Evolutionary conservation across 208 protist species (phyloP).

Genomic region (Trypanosoma theileri): DNA sequence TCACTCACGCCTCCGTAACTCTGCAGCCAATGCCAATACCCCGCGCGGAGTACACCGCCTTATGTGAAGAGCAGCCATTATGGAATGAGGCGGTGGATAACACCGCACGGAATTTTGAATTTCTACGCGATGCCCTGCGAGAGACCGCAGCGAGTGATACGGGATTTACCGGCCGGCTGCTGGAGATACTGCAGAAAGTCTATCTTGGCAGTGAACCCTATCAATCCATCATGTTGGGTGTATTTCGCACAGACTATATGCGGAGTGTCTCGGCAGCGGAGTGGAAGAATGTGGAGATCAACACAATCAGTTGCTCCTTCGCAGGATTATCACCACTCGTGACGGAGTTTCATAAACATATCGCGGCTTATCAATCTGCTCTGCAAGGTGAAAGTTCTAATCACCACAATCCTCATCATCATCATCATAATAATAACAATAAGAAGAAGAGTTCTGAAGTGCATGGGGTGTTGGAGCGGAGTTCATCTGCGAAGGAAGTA

Average conservation of each 20-base stretch:
- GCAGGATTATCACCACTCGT: slow-evolving; percentile 81
- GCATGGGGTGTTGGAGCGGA: slow-evolving; percentile 30
- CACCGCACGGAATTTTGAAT: slow-evolving; percentile 65
- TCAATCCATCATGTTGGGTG: slow-evolving; percentile 87
- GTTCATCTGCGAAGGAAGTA: slow-evolving; percentile 41
- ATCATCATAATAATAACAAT: not conserved
- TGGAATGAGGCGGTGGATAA: slow-evolving; percentile 87
- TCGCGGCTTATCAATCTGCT: slow-evolving; percentile 38
- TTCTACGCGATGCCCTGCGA: slow-evolving; percentile 51
- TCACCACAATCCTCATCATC: not conserved
- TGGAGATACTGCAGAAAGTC: slow-evolving; percentile 81
- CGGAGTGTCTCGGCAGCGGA: slow-evolving; percentile 26
- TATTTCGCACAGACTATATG: slow-evolving; percentile 96
- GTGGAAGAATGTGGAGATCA: slow-evolving; percentile 96
- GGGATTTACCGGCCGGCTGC: slow-evolving; percentile 79
- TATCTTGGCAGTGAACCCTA: slow-evolving; percentile 52
- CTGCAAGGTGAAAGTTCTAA: slow-evolving; percentile 9
- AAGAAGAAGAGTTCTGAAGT: not conserved
- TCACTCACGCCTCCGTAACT: slow-evolving; percentile 62
- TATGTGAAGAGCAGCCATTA: slow-evolving; percentile 51
- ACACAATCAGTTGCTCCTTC: slow-evolving; percentile 96
- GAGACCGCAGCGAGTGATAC: slow-evolving; percentile 72
- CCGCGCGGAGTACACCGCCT: slow-evolving; percentile 32
- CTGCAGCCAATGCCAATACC: slow-evolving; percentile 56
- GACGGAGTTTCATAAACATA: slow-evolving; percentile 81